Percentiles rank a stretch among this genome's conserved stretches.
phyloP scores from a whole-genome alignment of 768 basidiomycete species.

The Suillus hirtellus region DNA sequence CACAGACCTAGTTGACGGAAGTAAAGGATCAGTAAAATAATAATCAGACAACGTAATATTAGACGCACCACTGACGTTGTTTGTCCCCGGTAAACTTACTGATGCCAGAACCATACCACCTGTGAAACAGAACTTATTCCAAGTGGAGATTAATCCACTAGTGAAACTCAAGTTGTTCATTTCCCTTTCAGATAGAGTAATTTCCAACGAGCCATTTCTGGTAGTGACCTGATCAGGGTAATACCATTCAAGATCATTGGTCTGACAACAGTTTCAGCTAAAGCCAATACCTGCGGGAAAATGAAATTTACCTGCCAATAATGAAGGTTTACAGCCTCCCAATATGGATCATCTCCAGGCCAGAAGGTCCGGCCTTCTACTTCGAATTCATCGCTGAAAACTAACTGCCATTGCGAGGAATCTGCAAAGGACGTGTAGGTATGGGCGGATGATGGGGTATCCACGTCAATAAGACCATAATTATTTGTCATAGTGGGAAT shows the following conservation, averaged over 20 bases:
- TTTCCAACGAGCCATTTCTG: slow-evolving; percentile 66
- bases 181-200: slow-evolving; percentile 65
- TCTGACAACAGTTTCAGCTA: slow-evolving; percentile 34
- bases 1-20: slow-evolving; percentile 51
- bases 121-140: slow-evolving; percentile 96
- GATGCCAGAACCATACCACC: slow-evolving; percentile 76
- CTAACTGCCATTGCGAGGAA: slow-evolving; percentile 58
- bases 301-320: slow-evolving; percentile 59
- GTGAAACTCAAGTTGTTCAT: slow-evolving; percentile 75
- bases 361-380: slow-evolving; percentile 74
- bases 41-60: background rate
- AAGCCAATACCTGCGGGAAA: background rate
- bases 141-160: slow-evolving; percentile 65
- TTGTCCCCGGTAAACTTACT: slow-evolving; percentile 71
- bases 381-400: slow-evolving; percentile 92
- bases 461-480: slow-evolving; percentile 70
- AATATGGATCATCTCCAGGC: slow-evolving; percentile 84
- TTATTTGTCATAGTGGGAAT: slow-evolving; percentile 62
- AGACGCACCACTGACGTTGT: slow-evolving; percentile 44
- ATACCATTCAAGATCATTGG: slow-evolving; percentile 86
- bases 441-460: slow-evolving; percentile 66
- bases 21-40: slow-evolving; percentile 3
- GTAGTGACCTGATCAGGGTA: slow-evolving; percentile 81
- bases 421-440: slow-evolving; percentile 53
- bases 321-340: slow-evolving; percentile 82